A percentile compares a stretch with the other conserved stretches of the same genome.
Evolutionary conservation across 805 yeast genomes (phyloP).

Genomic region (Grigorovia jiainica): DNA sequence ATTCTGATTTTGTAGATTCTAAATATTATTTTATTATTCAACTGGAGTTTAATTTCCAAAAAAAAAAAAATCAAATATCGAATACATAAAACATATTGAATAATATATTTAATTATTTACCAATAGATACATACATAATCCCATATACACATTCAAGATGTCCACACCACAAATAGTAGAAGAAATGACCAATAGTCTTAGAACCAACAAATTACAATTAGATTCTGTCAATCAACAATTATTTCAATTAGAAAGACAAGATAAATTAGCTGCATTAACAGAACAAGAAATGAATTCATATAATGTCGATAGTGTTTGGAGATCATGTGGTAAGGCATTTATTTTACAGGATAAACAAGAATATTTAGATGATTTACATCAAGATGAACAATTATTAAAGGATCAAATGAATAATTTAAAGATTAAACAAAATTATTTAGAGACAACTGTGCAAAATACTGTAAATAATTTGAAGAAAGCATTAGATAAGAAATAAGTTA

Average conservation of each 20-base stretch:
- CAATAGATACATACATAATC: not conserved
- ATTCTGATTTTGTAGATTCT: no score
- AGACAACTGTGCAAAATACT: constrained; percentile 70
- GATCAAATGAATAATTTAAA: constrained; percentile 53
- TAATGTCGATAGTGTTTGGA: constrained; percentile 55
- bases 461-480: constrained; percentile 48
- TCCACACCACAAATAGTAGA: constrained; percentile 5
- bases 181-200: constrained; percentile 22
- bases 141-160: not conserved
- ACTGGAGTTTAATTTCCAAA: no score
- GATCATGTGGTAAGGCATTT: constrained; percentile 76
- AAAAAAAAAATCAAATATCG: not conserved
- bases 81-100: constrained; percentile 1
- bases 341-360: constrained; percentile 31
- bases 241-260: constrained; percentile 23
- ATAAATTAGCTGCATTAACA: constrained; percentile 46
- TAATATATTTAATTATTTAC: not conserved
- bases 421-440: constrained; percentile 64
- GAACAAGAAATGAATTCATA: constrained; percentile 43
- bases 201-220: constrained; percentile 23
- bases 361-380: constrained; percentile 40
- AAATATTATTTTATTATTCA: no score
- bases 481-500: constrained; percentile 17
- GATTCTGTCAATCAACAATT: constrained; percentile 24
- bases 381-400: constrained; percentile 43